Percentiles rank a stretch among this genome's conserved stretches.
Conservation (phyloP, 2,329 filamentous ascomycete species). For the Sphaceloma murrayae region DNA sequence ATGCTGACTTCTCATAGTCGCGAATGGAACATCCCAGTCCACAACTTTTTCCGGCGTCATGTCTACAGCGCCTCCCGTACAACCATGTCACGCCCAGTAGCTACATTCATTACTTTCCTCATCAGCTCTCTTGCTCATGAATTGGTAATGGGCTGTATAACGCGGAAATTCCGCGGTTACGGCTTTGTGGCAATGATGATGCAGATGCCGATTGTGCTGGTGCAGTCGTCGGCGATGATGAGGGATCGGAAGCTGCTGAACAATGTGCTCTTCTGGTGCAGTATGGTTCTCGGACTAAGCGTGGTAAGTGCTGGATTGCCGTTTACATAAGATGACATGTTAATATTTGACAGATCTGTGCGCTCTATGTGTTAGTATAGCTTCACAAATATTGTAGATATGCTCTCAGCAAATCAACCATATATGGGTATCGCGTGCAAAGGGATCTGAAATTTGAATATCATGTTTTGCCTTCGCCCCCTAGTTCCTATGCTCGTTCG, state of each 20-base stretch:
- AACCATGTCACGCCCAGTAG: conserved; percentile 63
- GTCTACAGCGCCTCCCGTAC: conserved; percentile 78
- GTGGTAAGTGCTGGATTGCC: conserved; percentile 25
- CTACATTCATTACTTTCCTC: conserved; percentile 84
- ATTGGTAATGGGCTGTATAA: conserved; percentile 95
- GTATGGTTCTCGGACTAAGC: conserved; percentile 31
- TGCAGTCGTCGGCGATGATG: conserved; percentile 74
- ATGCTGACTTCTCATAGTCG: conserved; percentile 42
- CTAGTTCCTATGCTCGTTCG: too few relatives aligned
- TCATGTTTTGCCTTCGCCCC: too few relatives aligned
- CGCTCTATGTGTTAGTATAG: conserved; percentile 49
- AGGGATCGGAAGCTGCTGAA: conserved; percentile 68
- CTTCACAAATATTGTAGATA: too few relatives aligned
- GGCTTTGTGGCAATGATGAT: conserved; percentile 94
- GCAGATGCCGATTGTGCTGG: conserved; percentile 86
- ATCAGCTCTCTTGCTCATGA: conserved; percentile 86
- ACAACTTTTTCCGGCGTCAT: conserved; percentile 88
- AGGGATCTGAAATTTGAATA: too few relatives aligned
- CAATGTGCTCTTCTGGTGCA: conserved; percentile 28
- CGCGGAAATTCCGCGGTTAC: conserved; percentile 90
- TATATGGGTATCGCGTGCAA: too few relatives aligned
- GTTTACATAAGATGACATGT: too few relatives aligned
- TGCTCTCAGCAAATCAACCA: too few relatives aligned
- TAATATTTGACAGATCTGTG: conserved; percentile 50
- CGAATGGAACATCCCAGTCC: conserved; percentile 97